Evolutionary conservation across 192 early-diverging fungal genomes (phyloP).

Genomic region (Coemansia sp.): DNA sequence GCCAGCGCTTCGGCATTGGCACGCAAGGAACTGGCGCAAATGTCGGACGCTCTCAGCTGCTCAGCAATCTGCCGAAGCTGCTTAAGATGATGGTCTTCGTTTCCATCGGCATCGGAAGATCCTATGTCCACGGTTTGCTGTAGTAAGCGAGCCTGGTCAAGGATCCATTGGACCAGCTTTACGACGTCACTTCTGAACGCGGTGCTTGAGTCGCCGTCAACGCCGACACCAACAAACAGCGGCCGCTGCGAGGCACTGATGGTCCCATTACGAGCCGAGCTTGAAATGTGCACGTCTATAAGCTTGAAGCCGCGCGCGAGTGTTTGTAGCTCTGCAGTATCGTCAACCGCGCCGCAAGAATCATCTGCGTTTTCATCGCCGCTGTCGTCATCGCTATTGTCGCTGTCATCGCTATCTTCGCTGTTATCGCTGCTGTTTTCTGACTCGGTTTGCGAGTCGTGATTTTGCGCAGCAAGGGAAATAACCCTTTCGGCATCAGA

Average conservation of each 20-base stretch:
- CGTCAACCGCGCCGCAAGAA: neutral
- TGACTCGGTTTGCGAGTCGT: neutral
- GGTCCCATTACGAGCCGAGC: neutral
- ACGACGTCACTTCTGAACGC: neutral
- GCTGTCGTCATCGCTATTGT: neutral
- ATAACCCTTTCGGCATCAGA: neutral
- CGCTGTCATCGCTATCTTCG: neutral
- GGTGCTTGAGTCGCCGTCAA: neutral
- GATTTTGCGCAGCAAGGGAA: neutral
- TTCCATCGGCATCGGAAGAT: neutral
- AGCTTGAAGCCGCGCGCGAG: constrained; percentile 11
- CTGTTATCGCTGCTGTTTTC: neutral
- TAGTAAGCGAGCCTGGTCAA: constrained; percentile 13
- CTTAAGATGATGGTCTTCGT: neutral
- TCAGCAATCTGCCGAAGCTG: constrained; percentile 7
- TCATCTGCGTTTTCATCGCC: neutral
- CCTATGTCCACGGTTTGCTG: neutral
- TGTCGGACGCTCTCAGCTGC: neutral
- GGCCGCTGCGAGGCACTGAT: neutral
- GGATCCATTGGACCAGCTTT: constrained; percentile 3
- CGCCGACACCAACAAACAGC: neutral
- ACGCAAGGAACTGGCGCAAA: neutral
- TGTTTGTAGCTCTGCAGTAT: neutral
- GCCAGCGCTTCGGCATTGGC: neutral
- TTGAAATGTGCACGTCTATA: constrained; percentile 4